phyloP scores from a whole-genome alignment of 768 basidiomycete genomes.

The Tulasnella sp. region DNA sequence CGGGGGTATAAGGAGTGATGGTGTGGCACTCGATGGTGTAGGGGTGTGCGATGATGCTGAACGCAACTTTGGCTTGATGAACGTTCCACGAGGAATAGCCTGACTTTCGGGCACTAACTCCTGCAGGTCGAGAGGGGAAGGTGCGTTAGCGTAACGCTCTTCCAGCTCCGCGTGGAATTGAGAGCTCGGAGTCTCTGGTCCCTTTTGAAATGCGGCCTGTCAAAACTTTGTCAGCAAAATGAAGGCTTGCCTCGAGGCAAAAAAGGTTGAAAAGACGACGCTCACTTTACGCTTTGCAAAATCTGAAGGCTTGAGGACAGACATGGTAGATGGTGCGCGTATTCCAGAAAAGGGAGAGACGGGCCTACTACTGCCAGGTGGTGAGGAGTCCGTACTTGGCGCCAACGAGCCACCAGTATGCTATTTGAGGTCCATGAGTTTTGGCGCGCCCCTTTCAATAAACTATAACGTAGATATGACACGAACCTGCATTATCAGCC shows the following conservation, averaged over 20 bases:
- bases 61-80: constrained; percentile 5
- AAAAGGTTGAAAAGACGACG: background rate
- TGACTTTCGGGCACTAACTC: background rate
- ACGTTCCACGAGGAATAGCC: constrained; percentile 3
- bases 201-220: constrained; percentile 12
- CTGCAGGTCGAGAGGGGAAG: constrained; percentile 9
- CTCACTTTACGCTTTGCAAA: constrained; percentile 12
- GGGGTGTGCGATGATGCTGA: constrained; percentile 11
- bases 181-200: background rate
- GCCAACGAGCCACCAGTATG: constrained; percentile 14
- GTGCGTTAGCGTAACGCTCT: constrained; percentile 9
- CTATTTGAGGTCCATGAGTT: background rate
- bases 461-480: background rate
- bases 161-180: constrained; percentile 14
- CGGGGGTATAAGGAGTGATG: constrained; percentile 5
- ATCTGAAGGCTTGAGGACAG: constrained; percentile 11
- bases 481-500: constrained; percentile 8
- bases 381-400: constrained; percentile 5
- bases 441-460: too few relatives aligned
- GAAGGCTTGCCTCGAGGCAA: background rate
- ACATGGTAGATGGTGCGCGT: constrained; percentile 6
- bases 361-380: constrained; percentile 4
- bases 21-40: background rate
- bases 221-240: background rate
- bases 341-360: constrained; percentile 10